Evolutionary conservation across 2,329 filamentous ascomycete species (phyloP).

Genomic region (Stromatinia cepivora): DNA sequence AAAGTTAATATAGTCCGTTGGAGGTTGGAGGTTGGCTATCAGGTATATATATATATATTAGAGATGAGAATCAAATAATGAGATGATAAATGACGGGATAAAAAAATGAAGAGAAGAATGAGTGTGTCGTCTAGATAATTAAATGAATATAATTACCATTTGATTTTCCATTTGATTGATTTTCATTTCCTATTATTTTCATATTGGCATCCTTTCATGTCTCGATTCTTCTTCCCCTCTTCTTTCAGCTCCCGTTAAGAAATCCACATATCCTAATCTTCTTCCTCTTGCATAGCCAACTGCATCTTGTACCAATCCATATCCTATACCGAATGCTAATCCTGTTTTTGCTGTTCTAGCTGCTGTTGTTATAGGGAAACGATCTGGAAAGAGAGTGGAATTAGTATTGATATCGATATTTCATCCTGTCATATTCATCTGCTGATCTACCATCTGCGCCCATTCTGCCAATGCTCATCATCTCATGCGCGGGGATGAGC

Average conservation of each 20-base stretch:
- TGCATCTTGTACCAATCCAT: constrained; percentile 78
- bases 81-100: not conserved
- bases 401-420: not conserved
- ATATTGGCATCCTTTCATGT: not conserved
- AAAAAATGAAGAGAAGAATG: not conserved
- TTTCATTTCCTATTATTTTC: not conserved
- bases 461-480: constrained; percentile 19
- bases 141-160: constrained; percentile 8
- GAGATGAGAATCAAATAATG: not conserved
- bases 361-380: constrained; percentile 74
- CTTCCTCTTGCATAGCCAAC: constrained; percentile 69
- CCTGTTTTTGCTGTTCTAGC: constrained; percentile 79
- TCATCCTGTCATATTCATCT: not conserved
- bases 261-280: constrained; percentile 73
- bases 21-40: not conserved
- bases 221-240: constrained; percentile 9
- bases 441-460: not conserved
- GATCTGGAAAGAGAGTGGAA: constrained; percentile 54
- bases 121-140: not conserved
- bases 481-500: not conserved
- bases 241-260: constrained; percentile 51
- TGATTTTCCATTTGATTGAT: not conserved
- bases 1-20: too few species aligned
- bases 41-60: not conserved
- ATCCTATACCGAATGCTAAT: constrained; percentile 73